phyloP scores from a whole-genome alignment of 73 alveolate species.

The Symbiodinium natans region DNA sequence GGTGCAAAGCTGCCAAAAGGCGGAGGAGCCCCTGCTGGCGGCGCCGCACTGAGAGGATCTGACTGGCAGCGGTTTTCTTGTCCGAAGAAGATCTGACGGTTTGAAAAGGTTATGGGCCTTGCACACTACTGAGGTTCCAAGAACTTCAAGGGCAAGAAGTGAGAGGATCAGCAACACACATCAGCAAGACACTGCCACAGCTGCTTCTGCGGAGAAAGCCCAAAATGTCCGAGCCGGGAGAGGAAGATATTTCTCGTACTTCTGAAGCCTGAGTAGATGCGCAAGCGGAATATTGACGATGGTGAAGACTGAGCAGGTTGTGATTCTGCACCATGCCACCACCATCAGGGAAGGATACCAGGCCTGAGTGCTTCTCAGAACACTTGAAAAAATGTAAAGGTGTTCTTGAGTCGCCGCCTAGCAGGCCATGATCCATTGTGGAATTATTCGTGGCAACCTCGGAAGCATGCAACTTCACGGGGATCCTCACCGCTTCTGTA shows the following conservation, averaged over 20 bases:
- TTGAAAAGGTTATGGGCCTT: neutral
- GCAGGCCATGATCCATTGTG: slow-evolving; percentile 98
- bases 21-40: slow-evolving; percentile 82
- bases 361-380: neutral
- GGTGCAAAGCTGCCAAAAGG: slow-evolving; percentile 81
- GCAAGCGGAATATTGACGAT: neutral
- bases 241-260: neutral
- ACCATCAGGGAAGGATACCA: slow-evolving; percentile 97
- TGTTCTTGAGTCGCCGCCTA: neutral
- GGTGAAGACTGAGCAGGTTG: slow-evolving; percentile 94
- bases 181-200: neutral
- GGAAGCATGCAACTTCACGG: too few species aligned
- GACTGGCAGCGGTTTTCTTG: neutral
- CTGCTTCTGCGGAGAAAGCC: slow-evolving; percentile 35
- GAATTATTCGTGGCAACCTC: slow-evolving; percentile 96
- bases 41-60: slow-evolving; percentile 83
- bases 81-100: neutral
- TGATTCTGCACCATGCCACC: slow-evolving; percentile 99
- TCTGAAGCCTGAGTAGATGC: neutral
- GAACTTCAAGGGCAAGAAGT: slow-evolving; percentile 94
- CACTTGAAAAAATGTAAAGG: too few species aligned
- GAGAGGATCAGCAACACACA: neutral
- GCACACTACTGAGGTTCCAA: slow-evolving; percentile 16
- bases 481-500: too few species aligned
- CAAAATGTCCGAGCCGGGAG: neutral